Conservation (phyloP, 1,284 basidiomycete genomes). For the Pseudozyma thailandica region DNA sequence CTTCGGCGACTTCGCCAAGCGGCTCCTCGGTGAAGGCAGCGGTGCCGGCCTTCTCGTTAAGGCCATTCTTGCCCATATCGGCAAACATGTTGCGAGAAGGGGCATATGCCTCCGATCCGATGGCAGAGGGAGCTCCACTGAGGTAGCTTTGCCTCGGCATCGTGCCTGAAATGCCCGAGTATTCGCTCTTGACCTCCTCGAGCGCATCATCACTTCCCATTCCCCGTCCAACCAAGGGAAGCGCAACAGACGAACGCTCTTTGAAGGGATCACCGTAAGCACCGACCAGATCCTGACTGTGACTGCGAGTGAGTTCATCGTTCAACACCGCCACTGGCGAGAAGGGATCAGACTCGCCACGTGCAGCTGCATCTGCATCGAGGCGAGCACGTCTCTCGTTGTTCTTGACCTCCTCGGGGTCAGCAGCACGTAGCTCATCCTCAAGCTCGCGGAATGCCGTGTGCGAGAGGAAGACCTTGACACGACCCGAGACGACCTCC, state of each 20-base stretch:
- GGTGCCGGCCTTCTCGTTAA: conserved; percentile 61
- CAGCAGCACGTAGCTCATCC: conserved; percentile 78
- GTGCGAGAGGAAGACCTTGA: conserved; percentile 89
- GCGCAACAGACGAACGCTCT: conserved; percentile 70
- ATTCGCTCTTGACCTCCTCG: conserved; percentile 58
- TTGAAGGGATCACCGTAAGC: conserved; percentile 66
- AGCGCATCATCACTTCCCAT: conserved; percentile 26
- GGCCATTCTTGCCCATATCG: conserved; percentile 74
- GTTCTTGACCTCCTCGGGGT: conserved; percentile 74
- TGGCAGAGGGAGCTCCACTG: conserved; percentile 40
- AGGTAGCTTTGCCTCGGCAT: conserved; percentile 40
- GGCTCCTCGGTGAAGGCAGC: conserved; percentile 54
- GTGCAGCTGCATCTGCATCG: conserved; percentile 75
- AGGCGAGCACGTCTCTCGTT: conserved; percentile 73
- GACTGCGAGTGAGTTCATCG: conserved; percentile 68
- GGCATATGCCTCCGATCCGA: conserved; percentile 74
- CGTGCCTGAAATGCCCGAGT: conserved; percentile 43
- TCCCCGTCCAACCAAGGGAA: conserved; percentile 74
- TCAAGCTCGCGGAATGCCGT: conserved; percentile 87
- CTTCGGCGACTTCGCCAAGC: conserved; percentile 79
- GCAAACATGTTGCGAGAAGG: conserved; percentile 93
- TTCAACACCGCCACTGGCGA: conserved; percentile 71
- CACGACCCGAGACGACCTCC: conserved; percentile 81
- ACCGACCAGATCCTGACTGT: conserved; percentile 55
- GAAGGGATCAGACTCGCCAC: conserved; percentile 71